Conservation (phyloP, 305 asterid species). For the Rubia balearica region DNA sequence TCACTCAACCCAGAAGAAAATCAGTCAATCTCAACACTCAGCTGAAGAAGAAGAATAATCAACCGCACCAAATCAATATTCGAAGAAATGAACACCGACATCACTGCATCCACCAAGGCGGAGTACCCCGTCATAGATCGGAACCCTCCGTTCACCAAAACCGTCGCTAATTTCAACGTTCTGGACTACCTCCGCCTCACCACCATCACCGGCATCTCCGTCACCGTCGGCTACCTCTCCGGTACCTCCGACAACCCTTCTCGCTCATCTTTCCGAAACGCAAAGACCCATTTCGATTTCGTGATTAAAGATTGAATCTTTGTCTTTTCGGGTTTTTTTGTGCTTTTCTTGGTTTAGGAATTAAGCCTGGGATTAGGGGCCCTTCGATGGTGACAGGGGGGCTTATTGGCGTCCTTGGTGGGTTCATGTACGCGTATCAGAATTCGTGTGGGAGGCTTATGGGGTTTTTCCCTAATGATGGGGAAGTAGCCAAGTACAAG, state of each 20-base stretch:
- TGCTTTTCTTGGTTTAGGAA: constrained; percentile 37
- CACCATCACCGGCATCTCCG: no score
- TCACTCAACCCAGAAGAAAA: background rate
- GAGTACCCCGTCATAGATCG: constrained; percentile 53
- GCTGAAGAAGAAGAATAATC: background rate
- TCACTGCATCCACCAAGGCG: constrained; percentile 85
- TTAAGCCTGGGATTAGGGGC: constrained; percentile 88
- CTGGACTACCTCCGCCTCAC: no score
- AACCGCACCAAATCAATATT: background rate
- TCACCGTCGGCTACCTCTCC: no score
- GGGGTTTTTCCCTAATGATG: constrained; percentile 95
- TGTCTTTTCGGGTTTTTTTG: background rate
- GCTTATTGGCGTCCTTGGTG: constrained; percentile 82
- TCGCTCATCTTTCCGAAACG: no score
- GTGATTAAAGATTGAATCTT: background rate
- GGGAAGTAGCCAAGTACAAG: constrained; percentile 90
- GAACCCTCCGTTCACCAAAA: no score
- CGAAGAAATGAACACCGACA: constrained; percentile 68
- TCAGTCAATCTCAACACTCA: constrained; percentile 1
- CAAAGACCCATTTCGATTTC: no score
- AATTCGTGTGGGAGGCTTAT: constrained; percentile 93
- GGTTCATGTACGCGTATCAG: constrained; percentile 96
- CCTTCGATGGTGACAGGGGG: constrained; percentile 99
- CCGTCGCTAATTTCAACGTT: no score
- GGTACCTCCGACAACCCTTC: no score